Percentiles rank a stretch among this genome's conserved stretches.
Evolutionary conservation across 331 rosid genomes (phyloP).

Genomic region (Arachis monticola): DNA sequence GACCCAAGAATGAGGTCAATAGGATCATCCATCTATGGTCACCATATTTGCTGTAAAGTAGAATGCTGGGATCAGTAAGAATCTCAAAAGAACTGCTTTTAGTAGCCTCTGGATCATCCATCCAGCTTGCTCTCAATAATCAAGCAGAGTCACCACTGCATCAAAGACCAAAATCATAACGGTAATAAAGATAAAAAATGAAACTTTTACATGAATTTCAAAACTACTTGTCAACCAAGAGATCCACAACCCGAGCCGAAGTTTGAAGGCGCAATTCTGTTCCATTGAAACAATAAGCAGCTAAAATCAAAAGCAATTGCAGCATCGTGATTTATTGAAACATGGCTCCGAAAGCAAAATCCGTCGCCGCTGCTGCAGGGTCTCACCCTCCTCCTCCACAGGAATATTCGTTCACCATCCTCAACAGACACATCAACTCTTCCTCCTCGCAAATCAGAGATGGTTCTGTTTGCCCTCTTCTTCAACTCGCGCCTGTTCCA

Average conservation of each 20-base stretch:
- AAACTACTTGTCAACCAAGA: too few species aligned
- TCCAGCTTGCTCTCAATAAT: too few species aligned
- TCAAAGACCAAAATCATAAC: too few species aligned
- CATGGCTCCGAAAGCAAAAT: slow-evolving; percentile 90
- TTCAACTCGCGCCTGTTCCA: neutral
- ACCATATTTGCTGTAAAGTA: too few species aligned
- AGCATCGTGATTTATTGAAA: neutral
- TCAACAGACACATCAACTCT: slow-evolving; percentile 70
- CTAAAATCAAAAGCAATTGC: neutral
- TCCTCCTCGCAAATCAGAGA: slow-evolving; percentile 89
- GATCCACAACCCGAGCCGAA: neutral
- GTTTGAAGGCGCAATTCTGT: neutral
- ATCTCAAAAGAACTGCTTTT: too few species aligned
- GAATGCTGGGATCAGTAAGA: too few species aligned
- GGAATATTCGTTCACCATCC: slow-evolving; percentile 83
- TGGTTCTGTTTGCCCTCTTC: slow-evolving; percentile 5
- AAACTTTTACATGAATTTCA: too few species aligned
- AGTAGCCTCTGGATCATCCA: too few species aligned
- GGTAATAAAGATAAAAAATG: too few species aligned
- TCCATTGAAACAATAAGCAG: neutral
- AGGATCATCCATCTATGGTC: too few species aligned
- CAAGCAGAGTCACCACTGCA: too few species aligned
- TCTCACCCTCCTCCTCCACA: slow-evolving; percentile 68
- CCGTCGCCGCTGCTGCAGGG: slow-evolving; percentile 44
- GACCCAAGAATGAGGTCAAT: too few species aligned